phyloP scores from a whole-genome alignment of 345 rosid genomes.

The Citrus cavaleriei region DNA sequence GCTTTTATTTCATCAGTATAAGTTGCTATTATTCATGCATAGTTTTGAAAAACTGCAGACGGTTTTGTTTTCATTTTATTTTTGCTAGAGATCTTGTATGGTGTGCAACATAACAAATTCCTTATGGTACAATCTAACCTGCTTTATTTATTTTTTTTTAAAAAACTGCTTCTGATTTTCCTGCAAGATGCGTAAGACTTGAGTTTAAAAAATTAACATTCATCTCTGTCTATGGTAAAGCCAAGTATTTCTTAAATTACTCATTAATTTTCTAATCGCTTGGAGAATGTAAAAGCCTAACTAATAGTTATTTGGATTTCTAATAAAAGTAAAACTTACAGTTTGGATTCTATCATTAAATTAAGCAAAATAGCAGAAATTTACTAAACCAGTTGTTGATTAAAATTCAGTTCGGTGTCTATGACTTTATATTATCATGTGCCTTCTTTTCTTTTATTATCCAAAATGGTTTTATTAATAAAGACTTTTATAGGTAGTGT shows the following conservation, averaged over 20 bases:
- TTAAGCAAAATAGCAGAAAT: not conserved
- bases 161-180: not conserved
- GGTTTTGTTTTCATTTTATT: not conserved
- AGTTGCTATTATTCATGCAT: not conserved
- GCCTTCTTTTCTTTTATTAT: not conserved
- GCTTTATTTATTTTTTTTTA: not conserved
- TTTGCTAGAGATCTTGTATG: not conserved
- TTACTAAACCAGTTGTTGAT: not conserved
- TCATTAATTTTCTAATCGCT: not conserved
- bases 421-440: not conserved
- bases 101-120: not conserved
- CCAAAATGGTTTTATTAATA: not conserved
- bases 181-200: not conserved
- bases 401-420: not conserved
- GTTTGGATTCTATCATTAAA: not conserved
- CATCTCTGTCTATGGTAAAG: not conserved
- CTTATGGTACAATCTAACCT: not conserved
- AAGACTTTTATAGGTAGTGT: not conserved
- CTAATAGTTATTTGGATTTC: not conserved
- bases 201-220: not conserved
- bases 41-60: not conserved
- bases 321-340: not conserved
- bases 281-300: not conserved
- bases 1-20: constrained; percentile 6
- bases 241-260: not conserved